Evolutionary conservation across 202 grass and related monocot species (phyloP).

Genomic region (Brachypodium distachyon): DNA sequence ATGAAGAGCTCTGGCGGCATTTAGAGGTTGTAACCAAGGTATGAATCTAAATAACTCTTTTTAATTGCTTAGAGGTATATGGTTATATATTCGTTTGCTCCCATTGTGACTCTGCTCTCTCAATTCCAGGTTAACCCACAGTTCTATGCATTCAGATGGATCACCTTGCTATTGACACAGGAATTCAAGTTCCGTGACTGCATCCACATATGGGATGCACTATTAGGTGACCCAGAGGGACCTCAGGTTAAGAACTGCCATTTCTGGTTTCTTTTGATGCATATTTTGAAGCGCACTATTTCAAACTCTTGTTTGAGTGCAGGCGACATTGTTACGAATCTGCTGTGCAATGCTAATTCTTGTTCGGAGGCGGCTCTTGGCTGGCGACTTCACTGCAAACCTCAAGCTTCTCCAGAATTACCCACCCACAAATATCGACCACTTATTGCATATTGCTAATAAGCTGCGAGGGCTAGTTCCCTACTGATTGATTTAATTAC

Average conservation of each 20-base stretch:
- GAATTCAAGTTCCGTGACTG: slow-evolving; percentile 87
- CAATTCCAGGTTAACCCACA: slow-evolving; percentile 81
- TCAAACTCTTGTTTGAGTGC: background rate
- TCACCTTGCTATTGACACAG: slow-evolving; percentile 85
- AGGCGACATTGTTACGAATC: slow-evolving; percentile 76
- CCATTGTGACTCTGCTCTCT: slow-evolving; percentile 1
- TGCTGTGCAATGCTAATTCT: slow-evolving; percentile 98
- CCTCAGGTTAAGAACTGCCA: slow-evolving; percentile 46
- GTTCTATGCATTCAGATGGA: slow-evolving; percentile 99
- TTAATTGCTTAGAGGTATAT: background rate
- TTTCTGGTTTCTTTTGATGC: background rate
- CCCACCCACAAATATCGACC: slow-evolving; percentile 66
- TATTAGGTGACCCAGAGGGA: slow-evolving; percentile 77
- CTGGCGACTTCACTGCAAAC: slow-evolving; percentile 94
- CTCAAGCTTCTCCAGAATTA: slow-evolving; percentile 97
- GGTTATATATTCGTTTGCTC: background rate
- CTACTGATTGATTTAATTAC: slow-evolving; percentile 25
- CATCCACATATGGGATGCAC: slow-evolving; percentile 72
- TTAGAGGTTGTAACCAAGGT: slow-evolving; percentile 93
- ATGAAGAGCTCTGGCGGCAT: slow-evolving; percentile 98
- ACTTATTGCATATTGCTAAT: slow-evolving; percentile 84
- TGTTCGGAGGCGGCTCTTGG: slow-evolving; percentile 74
- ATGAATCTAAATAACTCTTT: background rate
- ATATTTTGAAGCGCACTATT: background rate
- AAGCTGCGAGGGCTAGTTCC: slow-evolving; percentile 55